Conservation (phyloP, 306 rosid genomes). For the Leucaena leucocephala region DNA sequence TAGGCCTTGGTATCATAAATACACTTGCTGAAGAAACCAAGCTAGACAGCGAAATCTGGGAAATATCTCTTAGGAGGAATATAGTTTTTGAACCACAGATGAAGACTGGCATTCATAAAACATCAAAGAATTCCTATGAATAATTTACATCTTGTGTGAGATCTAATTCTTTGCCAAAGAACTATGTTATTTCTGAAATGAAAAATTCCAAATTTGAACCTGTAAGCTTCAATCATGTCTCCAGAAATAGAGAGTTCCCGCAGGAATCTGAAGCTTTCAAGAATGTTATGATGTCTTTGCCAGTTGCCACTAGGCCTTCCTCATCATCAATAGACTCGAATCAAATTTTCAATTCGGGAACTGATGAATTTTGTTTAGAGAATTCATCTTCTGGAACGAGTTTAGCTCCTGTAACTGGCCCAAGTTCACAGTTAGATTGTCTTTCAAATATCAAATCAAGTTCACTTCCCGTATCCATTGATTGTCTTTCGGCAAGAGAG, state of each 20-base stretch:
- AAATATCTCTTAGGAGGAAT: constrained; percentile 55
- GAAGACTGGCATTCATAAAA: constrained; percentile 45
- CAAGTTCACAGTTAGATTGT: constrained; percentile 37
- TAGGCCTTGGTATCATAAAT: constrained; percentile 79
- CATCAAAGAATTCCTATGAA: constrained; percentile 45
- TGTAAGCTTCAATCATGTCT: constrained; percentile 38
- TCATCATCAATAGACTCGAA: constrained; percentile 31
- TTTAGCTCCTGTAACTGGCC: constrained; percentile 34
- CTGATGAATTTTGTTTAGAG: constrained; percentile 37
- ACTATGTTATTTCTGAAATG: constrained; percentile 54
- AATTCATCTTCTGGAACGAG: constrained; percentile 34
- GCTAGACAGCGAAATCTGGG: constrained; percentile 48
- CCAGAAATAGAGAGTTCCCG: constrained; percentile 35
- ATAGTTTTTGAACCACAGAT: constrained; percentile 76
- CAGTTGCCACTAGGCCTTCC: constrained; percentile 46
- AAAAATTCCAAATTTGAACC: constrained; percentile 43
- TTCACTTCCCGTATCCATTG: constrained; percentile 70
- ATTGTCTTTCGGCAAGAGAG: constrained; percentile 69
- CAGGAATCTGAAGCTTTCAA: constrained; percentile 43
- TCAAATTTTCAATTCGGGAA: constrained; percentile 38
- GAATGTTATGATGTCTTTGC: constrained; percentile 41
- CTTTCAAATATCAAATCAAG: constrained; percentile 49
- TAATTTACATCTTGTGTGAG: constrained; percentile 50
- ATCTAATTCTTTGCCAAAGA: constrained; percentile 73
- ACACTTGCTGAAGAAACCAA: constrained; percentile 62